A percentile compares a stretch with the other conserved stretches of the same genome.
Evolutionary conservation across 177 flowering plant species (phyloP).

Genomic region (Vitis hybrid): DNA sequence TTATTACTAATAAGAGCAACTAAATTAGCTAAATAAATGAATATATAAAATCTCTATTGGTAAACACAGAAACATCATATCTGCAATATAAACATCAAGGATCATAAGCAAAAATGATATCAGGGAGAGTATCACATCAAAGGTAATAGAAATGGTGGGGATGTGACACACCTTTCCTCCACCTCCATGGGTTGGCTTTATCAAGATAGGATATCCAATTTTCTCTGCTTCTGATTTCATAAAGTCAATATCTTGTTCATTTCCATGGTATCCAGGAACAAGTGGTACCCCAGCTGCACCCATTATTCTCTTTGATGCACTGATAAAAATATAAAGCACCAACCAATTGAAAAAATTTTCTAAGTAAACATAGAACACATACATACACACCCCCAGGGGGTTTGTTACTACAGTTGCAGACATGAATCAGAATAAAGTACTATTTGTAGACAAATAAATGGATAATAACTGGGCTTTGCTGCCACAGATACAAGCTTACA

Average conservation of each 20-base stretch:
- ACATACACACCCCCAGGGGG: no score
- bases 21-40: no score
- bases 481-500: neutral
- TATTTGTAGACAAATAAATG: neutral
- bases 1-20: no score
- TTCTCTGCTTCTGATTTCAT: conserved; percentile 90
- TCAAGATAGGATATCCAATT: conserved; percentile 92
- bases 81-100: neutral
- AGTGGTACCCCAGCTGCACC: conserved; percentile 99
- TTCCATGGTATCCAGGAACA: conserved; percentile 99
- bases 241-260: conserved; percentile 81
- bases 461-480: neutral
- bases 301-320: conserved; percentile 99
- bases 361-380: neutral
- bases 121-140: neutral
- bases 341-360: conserved; percentile 1
- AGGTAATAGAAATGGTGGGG: neutral
- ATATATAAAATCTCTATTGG: neutral
- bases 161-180: conserved; percentile 83
- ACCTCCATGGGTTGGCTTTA: conserved; percentile 99
- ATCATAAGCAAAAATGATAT: neutral
- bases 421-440: no score
- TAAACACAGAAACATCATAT: neutral
- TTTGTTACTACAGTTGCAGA: no score
- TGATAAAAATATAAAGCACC: conserved; percentile 24